A percentile compares a stretch with the other conserved stretches of the same genome.
Conservation (phyloP, 192 early-diverging fungal species). For the Spinellus fusiger region DNA sequence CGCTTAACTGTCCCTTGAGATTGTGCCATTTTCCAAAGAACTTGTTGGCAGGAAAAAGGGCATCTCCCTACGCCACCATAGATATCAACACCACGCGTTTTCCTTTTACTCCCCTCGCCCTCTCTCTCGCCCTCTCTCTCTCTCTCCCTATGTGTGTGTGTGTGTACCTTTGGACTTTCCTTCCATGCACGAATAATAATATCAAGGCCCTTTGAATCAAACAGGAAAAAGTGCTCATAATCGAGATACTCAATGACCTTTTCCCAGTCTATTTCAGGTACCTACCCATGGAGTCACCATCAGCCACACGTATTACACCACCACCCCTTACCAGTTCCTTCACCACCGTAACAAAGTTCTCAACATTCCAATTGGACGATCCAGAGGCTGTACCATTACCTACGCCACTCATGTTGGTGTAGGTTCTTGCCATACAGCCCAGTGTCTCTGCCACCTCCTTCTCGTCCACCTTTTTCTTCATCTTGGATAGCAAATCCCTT, state of each 20-base stretch:
- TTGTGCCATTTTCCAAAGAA: conserved; percentile 76
- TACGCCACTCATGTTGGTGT: conserved; percentile 34
- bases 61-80: conserved; percentile 40
- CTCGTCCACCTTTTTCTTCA: conserved; percentile 33
- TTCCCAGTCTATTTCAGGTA: conserved; percentile 56
- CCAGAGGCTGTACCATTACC: conserved; percentile 24
- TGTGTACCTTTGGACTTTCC: conserved; percentile 17
- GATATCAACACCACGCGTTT: not conserved
- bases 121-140: too few species aligned
- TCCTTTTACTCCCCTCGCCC: not conserved
- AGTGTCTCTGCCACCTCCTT: conserved; percentile 54
- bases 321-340: conserved; percentile 42
- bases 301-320: not conserved
- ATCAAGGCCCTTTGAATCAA: conserved; percentile 52
- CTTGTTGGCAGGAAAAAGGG: conserved; percentile 58
- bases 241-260: conserved; percentile 58
- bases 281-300: conserved; percentile 29
- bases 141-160: too few species aligned
- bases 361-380: conserved; percentile 55
- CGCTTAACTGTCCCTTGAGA: conserved; percentile 59
- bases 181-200: conserved; percentile 58
- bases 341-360: conserved; percentile 48
- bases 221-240: conserved; percentile 51
- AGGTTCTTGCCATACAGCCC: conserved; percentile 57
- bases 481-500: conserved; percentile 37